Conservation (phyloP, 768 basidiomycete species). For the Rhizopogon vesiculosus region DNA sequence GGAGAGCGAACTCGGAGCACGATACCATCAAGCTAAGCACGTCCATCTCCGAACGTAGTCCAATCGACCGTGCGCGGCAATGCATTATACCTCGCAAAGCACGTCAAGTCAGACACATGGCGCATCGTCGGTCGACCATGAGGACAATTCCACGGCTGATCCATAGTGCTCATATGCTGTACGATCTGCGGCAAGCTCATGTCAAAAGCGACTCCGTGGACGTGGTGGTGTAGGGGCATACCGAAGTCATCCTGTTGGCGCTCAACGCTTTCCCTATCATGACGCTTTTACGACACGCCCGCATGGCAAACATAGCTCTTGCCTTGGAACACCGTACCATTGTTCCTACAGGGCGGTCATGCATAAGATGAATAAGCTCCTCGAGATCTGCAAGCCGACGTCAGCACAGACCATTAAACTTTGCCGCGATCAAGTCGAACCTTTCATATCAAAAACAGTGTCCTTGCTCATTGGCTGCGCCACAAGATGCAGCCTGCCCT, state of each 20-base stretch:
- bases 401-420: background rate
- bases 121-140: constrained; percentile 84
- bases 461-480: constrained; percentile 91
- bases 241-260: constrained; percentile 69
- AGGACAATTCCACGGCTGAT: constrained; percentile 88
- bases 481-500: constrained; percentile 53
- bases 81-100: constrained; percentile 15
- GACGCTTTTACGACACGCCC: constrained; percentile 93
- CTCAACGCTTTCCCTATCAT: constrained; percentile 92
- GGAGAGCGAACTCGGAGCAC: background rate
- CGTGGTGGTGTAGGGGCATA: constrained; percentile 18
- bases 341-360: constrained; percentile 68
- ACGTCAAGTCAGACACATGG: constrained; percentile 54
- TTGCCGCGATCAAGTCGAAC: constrained; percentile 32
- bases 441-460: constrained; percentile 86
- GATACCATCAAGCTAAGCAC: background rate
- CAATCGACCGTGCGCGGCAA: constrained; percentile 30
- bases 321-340: constrained; percentile 94
- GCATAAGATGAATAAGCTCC: constrained; percentile 84
- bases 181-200: constrained; percentile 45
- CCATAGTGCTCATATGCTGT: constrained; percentile 78
- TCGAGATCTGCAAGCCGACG: constrained; percentile 64
- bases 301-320: constrained; percentile 92
- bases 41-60: constrained; percentile 18
- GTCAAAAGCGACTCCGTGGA: background rate